A percentile compares a stretch with the other conserved stretches of the same genome.
Evolutionary conservation across 495 filamentous ascomycete species (phyloP).

Genomic region (Lepidopterella palustris): DNA sequence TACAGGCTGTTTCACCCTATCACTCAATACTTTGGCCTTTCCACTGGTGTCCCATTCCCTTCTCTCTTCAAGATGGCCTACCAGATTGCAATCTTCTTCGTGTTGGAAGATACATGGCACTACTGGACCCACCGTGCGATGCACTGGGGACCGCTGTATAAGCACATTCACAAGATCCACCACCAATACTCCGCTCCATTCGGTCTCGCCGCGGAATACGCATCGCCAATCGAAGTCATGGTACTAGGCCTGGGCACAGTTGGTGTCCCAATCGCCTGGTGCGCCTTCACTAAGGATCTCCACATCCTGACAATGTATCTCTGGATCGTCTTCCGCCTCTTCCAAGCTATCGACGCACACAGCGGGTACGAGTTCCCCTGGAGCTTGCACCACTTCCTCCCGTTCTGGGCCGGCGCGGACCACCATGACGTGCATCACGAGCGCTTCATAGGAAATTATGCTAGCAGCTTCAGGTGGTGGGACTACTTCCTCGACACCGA

Average conservation of each 20-base stretch:
- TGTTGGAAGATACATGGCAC: conserved; percentile 96
- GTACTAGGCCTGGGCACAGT: conserved; percentile 91
- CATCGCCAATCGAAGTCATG: conserved; percentile 96
- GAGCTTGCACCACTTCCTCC: conserved; percentile 89
- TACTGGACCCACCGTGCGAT: conserved; percentile 94
- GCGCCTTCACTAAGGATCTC: conserved; percentile 71
- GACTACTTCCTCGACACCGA: conserved; percentile 91
- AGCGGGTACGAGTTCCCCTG: conserved; percentile 97
- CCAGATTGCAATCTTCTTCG: conserved; percentile 91
- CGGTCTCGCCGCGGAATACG: conserved; percentile 93
- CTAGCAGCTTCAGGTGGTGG: conserved; percentile 99
- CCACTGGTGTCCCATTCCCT: conserved; percentile 86
- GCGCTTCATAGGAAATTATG: conserved; percentile 94
- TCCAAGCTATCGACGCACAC: conserved; percentile 98
- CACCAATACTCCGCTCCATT: conserved; percentile 98
- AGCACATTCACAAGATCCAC: conserved; percentile 94
- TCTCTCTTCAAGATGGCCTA: conserved; percentile 74
- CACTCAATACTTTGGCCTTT: conserved; percentile 85
- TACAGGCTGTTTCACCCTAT: conserved; percentile 89
- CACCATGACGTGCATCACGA: conserved; percentile 97
- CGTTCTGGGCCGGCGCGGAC: conserved; percentile 96
- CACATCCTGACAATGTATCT: conserved; percentile 97
- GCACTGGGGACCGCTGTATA: conserved; percentile 94
- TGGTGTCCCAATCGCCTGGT: conserved; percentile 77
- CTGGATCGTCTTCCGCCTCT: conserved; percentile 88